phyloP scores from a whole-genome alignment of 208 protist genomes.

The Acanthamoeba sp. region DNA sequence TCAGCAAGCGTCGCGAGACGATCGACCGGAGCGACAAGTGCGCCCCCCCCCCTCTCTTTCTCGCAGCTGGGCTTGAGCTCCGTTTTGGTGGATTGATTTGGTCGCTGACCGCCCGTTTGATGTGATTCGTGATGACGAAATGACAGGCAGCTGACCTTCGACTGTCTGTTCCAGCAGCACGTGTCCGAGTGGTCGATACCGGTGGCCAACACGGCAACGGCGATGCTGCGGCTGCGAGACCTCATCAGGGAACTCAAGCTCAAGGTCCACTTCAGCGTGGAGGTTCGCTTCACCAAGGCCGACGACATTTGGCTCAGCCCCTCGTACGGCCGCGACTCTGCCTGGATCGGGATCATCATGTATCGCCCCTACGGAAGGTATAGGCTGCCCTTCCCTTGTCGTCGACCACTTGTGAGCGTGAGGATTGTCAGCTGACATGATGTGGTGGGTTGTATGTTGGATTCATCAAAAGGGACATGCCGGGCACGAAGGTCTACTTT shows the following conservation, averaged over 20 bases:
- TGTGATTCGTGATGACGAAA: not conserved
- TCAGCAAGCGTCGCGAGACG: slow-evolving; percentile 13
- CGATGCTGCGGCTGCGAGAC: slow-evolving; percentile 56
- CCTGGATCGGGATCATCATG: slow-evolving; percentile 77
- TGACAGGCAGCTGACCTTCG: slow-evolving; percentile 56
- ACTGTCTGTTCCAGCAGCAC: slow-evolving; percentile 76
- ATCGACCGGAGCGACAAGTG: slow-evolving; percentile 54
- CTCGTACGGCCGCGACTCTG: slow-evolving; percentile 60
- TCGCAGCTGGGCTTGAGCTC: not conserved
- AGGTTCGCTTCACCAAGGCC: slow-evolving; percentile 74
- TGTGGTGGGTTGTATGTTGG: too few relatives aligned
- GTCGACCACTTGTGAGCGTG: not conserved
- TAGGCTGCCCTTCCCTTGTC: not conserved
- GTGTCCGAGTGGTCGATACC: slow-evolving; percentile 77
- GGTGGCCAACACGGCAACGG: slow-evolving; percentile 41
- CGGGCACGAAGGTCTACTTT: slow-evolving; percentile 72
- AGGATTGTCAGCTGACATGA: too few relatives aligned
- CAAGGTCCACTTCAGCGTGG: slow-evolving; percentile 76
- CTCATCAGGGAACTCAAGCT: slow-evolving; percentile 66
- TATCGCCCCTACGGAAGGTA: slow-evolving; percentile 71
- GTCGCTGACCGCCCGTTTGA: too few relatives aligned
- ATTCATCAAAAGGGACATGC: slow-evolving; percentile 4
- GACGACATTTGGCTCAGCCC: slow-evolving; percentile 73
- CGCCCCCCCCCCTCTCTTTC: not conserved
- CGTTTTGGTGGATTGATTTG: not conserved